phyloP scores from a whole-genome alignment of 768 basidiomycete genomes.

The Calocybe gangraenosa region DNA sequence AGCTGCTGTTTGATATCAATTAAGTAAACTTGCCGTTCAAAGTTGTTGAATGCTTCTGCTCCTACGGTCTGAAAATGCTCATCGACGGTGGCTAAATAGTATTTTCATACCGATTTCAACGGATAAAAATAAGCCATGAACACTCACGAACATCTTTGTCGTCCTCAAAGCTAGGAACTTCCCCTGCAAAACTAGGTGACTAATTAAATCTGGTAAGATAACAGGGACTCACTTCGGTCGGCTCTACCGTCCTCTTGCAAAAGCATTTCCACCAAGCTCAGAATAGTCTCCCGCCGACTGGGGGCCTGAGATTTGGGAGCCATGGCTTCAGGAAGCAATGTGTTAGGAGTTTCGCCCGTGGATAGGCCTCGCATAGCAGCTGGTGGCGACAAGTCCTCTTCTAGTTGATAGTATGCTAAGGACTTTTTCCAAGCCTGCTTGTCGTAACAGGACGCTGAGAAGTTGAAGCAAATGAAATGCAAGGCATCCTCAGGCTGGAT shows the following conservation, averaged over 20 bases:
- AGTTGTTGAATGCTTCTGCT: constrained; percentile 59
- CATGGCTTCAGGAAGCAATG: constrained; percentile 15
- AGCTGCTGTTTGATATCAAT: constrained; percentile 1
- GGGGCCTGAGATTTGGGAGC: constrained; percentile 24
- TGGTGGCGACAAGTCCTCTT: too few relatives aligned
- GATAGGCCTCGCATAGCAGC: constrained; percentile 17
- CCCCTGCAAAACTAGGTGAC: constrained; percentile 20
- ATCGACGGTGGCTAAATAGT: constrained; percentile 51
- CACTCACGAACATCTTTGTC: constrained; percentile 65
- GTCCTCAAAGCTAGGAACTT: constrained; percentile 52
- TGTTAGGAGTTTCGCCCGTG: constrained; percentile 15
- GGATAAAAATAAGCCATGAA: neutral
- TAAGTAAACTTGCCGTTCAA: constrained; percentile 48
- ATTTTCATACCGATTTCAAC: neutral
- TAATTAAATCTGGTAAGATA: neutral
- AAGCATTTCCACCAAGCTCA: constrained; percentile 49
- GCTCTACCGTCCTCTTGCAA: constrained; percentile 31
- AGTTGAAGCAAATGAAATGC: constrained; percentile 4
- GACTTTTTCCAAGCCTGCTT: constrained; percentile 2
- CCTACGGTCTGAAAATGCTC: constrained; percentile 68
- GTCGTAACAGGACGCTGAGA: constrained; percentile 1
- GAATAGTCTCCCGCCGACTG: constrained; percentile 42
- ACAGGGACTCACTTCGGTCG: constrained; percentile 24
- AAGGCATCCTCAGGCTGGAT: neutral
- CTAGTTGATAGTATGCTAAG: neutral